These are phyloP conservation scores for Cornus suecica DNA, from an alignment of 148 eudicot species.

Conservation along the genomic window DNA sequence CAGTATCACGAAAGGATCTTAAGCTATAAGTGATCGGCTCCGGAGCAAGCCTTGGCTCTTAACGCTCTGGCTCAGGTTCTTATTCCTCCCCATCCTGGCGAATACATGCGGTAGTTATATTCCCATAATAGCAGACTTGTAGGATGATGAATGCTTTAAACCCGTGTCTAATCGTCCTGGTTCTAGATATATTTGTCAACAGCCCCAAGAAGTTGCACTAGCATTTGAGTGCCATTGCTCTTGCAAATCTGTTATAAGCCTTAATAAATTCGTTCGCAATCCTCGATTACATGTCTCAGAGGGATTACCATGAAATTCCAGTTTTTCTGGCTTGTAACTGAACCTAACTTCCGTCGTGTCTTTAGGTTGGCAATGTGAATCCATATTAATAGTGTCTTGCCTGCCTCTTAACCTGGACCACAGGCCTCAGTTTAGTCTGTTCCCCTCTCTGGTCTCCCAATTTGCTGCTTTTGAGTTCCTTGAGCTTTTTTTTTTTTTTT, in stretches of 20 bases:
- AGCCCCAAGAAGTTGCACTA: background rate
- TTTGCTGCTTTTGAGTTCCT: background rate
- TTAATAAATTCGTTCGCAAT: background rate
- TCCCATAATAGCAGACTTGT: background rate
- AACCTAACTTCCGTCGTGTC: no score
- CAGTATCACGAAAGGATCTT: background rate
- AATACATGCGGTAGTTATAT: no score
- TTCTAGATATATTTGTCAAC: background rate
- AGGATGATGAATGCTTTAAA: background rate
- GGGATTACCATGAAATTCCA: background rate
- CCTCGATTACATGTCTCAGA: background rate
- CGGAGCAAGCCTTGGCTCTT: no score
- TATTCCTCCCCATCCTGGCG: no score
- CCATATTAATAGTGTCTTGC: background rate
- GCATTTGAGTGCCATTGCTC: background rate
- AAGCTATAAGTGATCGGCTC: no score
- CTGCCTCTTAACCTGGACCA: background rate
- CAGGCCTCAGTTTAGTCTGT: background rate
- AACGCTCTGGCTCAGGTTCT: no score
- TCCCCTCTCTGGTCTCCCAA: background rate
- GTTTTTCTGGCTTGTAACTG: no score
- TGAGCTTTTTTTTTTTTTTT: background rate
- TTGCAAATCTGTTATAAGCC: background rate
- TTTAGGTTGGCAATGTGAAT: no score
- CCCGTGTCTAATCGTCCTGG: background rate